A percentile compares a stretch with the other conserved stretches of the same genome.
phyloP scores from a whole-genome alignment of 2,329 filamentous ascomycete genomes.

The Fusarium coffeatum region DNA sequence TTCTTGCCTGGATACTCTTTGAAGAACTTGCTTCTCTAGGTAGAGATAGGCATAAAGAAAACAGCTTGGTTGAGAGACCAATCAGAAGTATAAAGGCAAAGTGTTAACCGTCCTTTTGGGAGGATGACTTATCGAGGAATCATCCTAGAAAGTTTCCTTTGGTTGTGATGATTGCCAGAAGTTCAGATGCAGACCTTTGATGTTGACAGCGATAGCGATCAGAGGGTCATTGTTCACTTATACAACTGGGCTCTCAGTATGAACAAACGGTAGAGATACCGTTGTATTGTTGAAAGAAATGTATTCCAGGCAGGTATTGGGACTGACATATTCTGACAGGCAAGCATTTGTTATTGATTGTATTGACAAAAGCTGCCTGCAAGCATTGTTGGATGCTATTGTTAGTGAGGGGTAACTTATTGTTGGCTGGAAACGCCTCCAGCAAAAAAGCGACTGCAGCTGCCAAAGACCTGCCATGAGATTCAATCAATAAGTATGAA shows the following conservation, averaged over 20 bases:
- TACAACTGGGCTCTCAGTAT: background rate
- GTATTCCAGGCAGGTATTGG: background rate
- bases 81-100: background rate
- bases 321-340: background rate
- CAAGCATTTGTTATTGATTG: background rate
- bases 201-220: background rate
- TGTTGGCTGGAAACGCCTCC: background rate
- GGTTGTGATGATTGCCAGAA: background rate
- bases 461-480: background rate
- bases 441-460: background rate
- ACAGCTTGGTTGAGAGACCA: slow-evolving; percentile 13
- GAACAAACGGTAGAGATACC: too few species aligned
- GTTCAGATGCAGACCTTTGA: background rate
- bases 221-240: background rate
- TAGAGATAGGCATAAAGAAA: slow-evolving; percentile 8
- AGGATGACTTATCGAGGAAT: background rate
- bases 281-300: background rate
- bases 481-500: background rate
- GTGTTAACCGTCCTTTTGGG: background rate
- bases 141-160: background rate
- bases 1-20: background rate
- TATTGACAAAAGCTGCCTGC: background rate
- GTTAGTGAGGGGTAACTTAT: background rate
- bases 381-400: background rate
- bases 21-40: background rate